Base-by-base conservation (phyloP, 164 flowering plant species). In the Chimonanthus praecox region DNA sequence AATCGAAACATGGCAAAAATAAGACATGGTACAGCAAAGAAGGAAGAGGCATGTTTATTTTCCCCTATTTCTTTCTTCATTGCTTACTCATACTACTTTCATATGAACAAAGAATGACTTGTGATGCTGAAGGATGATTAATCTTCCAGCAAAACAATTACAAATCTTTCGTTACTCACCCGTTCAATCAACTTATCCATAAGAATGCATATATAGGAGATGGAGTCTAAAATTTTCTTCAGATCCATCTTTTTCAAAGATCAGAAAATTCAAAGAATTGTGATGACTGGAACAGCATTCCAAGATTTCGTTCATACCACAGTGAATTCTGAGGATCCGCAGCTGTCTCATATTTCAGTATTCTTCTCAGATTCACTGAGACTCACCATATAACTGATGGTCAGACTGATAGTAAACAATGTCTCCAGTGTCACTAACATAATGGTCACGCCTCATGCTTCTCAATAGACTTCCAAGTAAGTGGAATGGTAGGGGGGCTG, bases 381-480 rank as follows among this genome's bases (percentile, higher is more conserved):
- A 76, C 45, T 73, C 18, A 61, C 63, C 67, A 49, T 15, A 68
- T 13, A 79, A 66, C 49, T 71, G 68, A 8, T 86, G 82, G 72
- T 88, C 89, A 9, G 85, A 78, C 71, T 88, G 87, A 72, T 88
- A 84, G 73, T 78, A 88, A 21, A 88, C 88, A 72, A 88, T 73
- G 63, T 87, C 90, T 8, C 92, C 92, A 0, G 76, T 71, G 58
- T 87, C 87, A 46, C 87, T 87, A 6, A 88, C 90, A 50, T 64
- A 87, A 72, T 87, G 92, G 58, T 88, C 89, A 2, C 74, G 68
- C 61, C 70, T 83, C 83, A 87, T 68, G 83, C 90, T 87, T 64
- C 65, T 82, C 4, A 83, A 11, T 7, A 85, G 80, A 69, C 3
- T 71, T 49, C 77, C 82, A 20, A 87, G 15, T 43, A 88, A 76